A percentile compares a stretch with the other conserved stretches of the same genome.
phyloP scores from a whole-genome alignment of 2,329 filamentous ascomycete species.

The Coleophoma eucalyptorum region DNA sequence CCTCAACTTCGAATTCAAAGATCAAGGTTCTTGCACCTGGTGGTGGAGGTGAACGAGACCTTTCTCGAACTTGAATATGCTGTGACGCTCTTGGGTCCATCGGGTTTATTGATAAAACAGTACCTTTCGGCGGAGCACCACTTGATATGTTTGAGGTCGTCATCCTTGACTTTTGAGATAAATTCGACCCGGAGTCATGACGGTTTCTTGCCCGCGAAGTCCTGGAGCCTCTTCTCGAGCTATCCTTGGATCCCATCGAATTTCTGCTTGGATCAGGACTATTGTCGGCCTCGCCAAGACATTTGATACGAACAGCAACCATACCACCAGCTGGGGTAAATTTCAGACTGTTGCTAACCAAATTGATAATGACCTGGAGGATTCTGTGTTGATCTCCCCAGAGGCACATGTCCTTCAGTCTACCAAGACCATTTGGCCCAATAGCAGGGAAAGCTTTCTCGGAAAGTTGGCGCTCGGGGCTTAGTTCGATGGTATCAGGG shows the following conservation, averaged over 20 bases:
- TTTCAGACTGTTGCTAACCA: conserved; percentile 89
- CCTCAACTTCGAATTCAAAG: conserved; percentile 86
- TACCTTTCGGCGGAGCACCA: conserved; percentile 34
- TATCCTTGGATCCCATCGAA: conserved; percentile 23
- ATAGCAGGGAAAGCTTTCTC: conserved; percentile 46
- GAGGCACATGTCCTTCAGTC: conserved; percentile 76
- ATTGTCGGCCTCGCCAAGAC: conserved; percentile 51
- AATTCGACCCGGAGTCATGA: conserved; percentile 30
- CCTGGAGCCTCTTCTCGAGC: conserved; percentile 14
- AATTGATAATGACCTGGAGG: conserved; percentile 87
- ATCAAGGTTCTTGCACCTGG: conserved; percentile 59
- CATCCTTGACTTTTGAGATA: conserved; percentile 44
- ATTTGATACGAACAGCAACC: conserved; percentile 74
- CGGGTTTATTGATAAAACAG: conserved; percentile 59
- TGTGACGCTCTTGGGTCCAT: conserved; percentile 37
- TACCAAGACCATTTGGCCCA: conserved; percentile 62
- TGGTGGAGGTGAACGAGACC: conserved; percentile 58
- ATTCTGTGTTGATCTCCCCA: conserved; percentile 94
- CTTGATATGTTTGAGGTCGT: conserved; percentile 13
- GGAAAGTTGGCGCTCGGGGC: conserved; percentile 11
- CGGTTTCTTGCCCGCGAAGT: conserved; percentile 17
- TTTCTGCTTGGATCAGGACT: conserved; percentile 18
- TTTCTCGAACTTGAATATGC: conserved; percentile 41
- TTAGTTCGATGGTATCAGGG: conserved; percentile 26
- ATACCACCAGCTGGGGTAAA: conserved; percentile 77